Base-by-base conservation (phyloP, 805 yeast genomes). In the Yamadazyma endophytica region DNA sequence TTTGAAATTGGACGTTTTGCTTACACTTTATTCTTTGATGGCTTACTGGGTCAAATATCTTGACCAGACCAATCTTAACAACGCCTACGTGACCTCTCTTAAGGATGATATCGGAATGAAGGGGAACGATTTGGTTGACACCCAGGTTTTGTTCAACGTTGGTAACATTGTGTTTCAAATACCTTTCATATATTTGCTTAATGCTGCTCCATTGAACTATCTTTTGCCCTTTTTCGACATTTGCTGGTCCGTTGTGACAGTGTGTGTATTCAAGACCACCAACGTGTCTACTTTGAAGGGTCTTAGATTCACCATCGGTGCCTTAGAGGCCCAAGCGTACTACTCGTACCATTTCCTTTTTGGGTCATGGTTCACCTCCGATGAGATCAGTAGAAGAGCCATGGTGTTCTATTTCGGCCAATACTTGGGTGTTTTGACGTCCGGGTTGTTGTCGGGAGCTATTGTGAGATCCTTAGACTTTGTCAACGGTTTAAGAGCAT, bases 81-180 rank as follows among this genome's bases (percentile, higher is more conserved):
- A 79, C 46, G 87, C 87, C 1, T 81, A 79, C 44, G 78, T 76
- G 24, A 70, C 79, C 12, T 82, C 84, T 13, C 65, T 82, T 74
- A 54, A 68, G 36, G 77, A 70, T 42, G 77, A 64, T 27, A 56
- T 80, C 21, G 61, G 64, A 4, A 69, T 82, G 70, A 46, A 63
- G 32, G 84, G 83, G 9, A 75, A 79, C 46, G 85, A 81, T 43
- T 64, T 79, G 36, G 73, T 76, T 29, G 60, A 77, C 41, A 69
- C 79, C 5, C 79, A 75, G 40, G 75, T 72, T 9, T 52, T 77
- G 49, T 82, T 70, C 54, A 68, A 65, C 21, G 70, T 76, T 23
- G 88, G 85, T 28, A 64, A 71, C 35, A 69, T 74, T 25, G 52
- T 81, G 9, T 75, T 78, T 52, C 82, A 79, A 52, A 49, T 79